A percentile compares a stretch with the other conserved stretches of the same genome.
Evolutionary conservation across 345 rosid genomes (phyloP).

Genomic region (Litchi chinensis): DNA sequence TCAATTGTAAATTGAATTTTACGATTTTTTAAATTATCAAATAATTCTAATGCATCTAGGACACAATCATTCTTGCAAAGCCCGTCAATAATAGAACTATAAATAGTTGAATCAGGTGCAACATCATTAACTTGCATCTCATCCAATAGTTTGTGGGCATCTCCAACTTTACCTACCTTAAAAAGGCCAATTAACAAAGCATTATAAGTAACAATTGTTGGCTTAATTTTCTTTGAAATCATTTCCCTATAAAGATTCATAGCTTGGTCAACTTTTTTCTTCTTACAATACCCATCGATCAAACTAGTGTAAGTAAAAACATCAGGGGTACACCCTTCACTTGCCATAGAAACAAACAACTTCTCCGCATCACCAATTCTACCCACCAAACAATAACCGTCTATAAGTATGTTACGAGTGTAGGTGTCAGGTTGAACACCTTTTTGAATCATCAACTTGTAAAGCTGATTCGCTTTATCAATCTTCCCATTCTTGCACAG

Average conservation of each 20-base stretch:
- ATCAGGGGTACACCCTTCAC: background rate
- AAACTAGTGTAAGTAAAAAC: background rate
- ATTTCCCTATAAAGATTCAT: background rate
- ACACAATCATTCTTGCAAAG: background rate
- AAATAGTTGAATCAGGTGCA: background rate
- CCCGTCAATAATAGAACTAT: background rate
- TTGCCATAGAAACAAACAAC: background rate
- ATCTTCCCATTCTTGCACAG: background rate
- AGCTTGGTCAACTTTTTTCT: background rate
- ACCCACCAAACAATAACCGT: conserved; percentile 1
- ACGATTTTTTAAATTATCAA: background rate
- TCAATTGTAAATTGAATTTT: background rate
- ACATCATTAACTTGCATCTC: background rate
- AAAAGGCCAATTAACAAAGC: background rate
- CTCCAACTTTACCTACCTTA: background rate
- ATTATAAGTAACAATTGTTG: conserved; percentile 6
- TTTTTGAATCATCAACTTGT: background rate
- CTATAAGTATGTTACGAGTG: background rate
- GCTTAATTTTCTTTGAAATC: background rate
- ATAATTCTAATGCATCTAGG: background rate
- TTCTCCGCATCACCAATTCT: background rate
- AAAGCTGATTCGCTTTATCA: background rate
- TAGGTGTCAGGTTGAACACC: background rate
- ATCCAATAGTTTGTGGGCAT: background rate
- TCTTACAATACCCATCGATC: conserved; percentile 14